Conservation (phyloP, 2,329 filamentous ascomycete species). For the Fusarium denticulatum region DNA sequence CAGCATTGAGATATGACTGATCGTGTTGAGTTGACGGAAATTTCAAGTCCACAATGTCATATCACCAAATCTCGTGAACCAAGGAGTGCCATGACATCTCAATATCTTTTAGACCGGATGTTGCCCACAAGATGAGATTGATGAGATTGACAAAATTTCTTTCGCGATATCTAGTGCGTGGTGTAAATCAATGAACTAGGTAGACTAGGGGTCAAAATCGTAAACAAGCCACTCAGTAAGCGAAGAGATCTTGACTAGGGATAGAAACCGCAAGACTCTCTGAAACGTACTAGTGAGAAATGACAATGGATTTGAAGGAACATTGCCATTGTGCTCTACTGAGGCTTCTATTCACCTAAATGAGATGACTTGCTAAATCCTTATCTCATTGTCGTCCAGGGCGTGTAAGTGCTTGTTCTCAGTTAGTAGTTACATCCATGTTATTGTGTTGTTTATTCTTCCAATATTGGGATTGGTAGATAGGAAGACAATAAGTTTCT, state of each 20-base stretch:
- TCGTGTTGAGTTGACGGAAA: neutral
- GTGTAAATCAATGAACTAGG: conserved; percentile 36
- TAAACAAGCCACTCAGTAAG: conserved; percentile 15
- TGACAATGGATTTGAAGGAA: neutral
- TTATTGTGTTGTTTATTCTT: neutral
- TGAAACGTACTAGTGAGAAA: neutral
- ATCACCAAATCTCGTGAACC: neutral
- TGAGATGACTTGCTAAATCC: neutral
- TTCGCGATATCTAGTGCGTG: conserved; percentile 8
- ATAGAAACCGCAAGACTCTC: neutral
- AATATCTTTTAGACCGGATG: neutral
- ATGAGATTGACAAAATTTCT: conserved; percentile 4
- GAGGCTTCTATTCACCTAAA: neutral
- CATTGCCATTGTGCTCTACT: neutral
- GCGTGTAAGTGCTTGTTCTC: conserved; percentile 4
- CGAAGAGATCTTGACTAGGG: conserved; percentile 10
- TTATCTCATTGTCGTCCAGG: neutral
- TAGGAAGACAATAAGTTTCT: neutral
- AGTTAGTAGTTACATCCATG: neutral
- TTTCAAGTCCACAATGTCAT: neutral
- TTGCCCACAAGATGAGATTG: neutral
- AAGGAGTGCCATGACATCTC: neutral
- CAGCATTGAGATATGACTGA: neutral
- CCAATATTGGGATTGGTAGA: conserved; percentile 3
- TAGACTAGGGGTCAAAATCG: conserved; percentile 3